Percentiles rank a stretch among this genome's conserved stretches.
Evolutionary conservation across 805 yeast species (phyloP).

Genomic region (Isabelozyma pseudorhagii): DNA sequence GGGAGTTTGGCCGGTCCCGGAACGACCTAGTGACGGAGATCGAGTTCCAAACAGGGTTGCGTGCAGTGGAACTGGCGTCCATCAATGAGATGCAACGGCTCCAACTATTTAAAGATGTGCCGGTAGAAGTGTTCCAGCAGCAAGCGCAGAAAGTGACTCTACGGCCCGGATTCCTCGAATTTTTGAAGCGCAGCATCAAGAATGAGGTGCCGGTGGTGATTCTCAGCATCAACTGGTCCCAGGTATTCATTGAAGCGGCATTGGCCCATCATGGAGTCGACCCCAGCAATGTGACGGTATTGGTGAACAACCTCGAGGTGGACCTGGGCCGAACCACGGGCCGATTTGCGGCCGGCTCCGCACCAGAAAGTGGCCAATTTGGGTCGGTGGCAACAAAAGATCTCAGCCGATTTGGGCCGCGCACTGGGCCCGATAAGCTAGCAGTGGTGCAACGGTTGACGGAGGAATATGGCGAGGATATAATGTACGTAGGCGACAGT

Average conservation of each 20-base stretch:
- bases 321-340: constrained; percentile 25
- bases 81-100: constrained; percentile 37
- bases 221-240: constrained; percentile 65
- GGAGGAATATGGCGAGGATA: constrained; percentile 6
- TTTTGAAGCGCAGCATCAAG: constrained; percentile 18
- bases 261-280: constrained; percentile 16
- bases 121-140: constrained; percentile 19
- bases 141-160: constrained; percentile 37
- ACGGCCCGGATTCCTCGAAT: constrained; percentile 37
- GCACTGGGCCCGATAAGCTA: constrained; percentile 57
- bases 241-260: constrained; percentile 39
- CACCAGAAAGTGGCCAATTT: no score
- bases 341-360: constrained; percentile 11
- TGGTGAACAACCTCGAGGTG: constrained; percentile 51
- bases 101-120: constrained; percentile 42
- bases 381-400: no score
- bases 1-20: constrained; percentile 22
- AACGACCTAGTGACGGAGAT: constrained; percentile 38
- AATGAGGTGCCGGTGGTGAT: constrained; percentile 37
- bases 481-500: constrained; percentile 61
- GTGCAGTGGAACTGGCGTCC: constrained; percentile 47
- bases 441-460: constrained; percentile 10
- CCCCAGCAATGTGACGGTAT: constrained; percentile 22
- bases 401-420: constrained; percentile 13
- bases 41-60: constrained; percentile 43